Percentiles rank a stretch among this genome's conserved stretches.
phyloP scores from a whole-genome alignment of 257 asterid genomes.

The Solanum sejunctum region DNA sequence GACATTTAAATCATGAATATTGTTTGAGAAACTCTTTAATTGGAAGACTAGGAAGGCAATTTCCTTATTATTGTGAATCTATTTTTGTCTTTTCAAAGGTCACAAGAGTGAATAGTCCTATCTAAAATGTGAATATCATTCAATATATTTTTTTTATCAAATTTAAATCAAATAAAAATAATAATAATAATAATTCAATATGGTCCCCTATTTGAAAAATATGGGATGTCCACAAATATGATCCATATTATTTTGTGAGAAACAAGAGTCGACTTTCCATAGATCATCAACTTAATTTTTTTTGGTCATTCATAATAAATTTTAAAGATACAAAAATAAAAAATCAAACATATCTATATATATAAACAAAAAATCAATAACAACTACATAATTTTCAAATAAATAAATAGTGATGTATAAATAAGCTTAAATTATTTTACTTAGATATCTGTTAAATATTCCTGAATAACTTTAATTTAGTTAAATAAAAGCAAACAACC shows the following conservation, averaged over 20 bases:
- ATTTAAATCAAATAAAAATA: too few species aligned
- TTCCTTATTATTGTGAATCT: background rate
- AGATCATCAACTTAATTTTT: too few species aligned
- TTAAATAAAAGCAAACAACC: background rate
- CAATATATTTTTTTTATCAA: background rate
- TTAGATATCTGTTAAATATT: background rate
- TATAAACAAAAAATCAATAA: background rate
- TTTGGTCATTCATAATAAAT: background rate
- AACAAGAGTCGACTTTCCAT: too few species aligned
- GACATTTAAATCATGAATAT: too few species aligned
- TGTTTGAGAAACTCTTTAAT: too few species aligned
- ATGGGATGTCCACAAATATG: accelerated
- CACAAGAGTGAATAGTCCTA: background rate
- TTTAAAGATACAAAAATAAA: too few species aligned
- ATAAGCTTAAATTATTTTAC: too few species aligned
- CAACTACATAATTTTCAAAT: background rate
- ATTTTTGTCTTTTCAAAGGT: background rate
- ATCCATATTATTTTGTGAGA: background rate
- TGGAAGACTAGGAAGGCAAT: too few species aligned
- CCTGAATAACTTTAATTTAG: background rate
- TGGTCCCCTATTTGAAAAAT: too few species aligned
- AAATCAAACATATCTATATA: background rate
- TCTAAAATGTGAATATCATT: background rate
- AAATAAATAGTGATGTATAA: too few species aligned
- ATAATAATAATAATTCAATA: too few species aligned